Percentiles rank a stretch among this genome's conserved stretches.
Conservation (phyloP, 1,139 yeast genomes). For the Suhomyces bribrorum region DNA sequence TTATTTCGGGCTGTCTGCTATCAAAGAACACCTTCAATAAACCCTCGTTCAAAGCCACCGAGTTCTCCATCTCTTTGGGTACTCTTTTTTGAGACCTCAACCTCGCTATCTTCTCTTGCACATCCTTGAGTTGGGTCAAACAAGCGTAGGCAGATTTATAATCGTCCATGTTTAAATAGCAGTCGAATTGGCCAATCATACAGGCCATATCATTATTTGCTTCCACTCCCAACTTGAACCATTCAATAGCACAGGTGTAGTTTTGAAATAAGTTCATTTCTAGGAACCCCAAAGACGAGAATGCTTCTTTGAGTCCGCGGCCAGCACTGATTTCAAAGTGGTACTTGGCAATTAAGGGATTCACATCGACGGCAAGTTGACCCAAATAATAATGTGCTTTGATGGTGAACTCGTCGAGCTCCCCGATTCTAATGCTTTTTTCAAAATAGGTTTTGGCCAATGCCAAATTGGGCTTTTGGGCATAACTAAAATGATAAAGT, state of each 20-base stretch:
- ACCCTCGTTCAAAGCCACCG: slow-evolving; percentile 27
- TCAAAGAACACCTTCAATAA: slow-evolving; percentile 33
- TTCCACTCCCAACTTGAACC: slow-evolving; percentile 84
- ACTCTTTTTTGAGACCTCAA: slow-evolving; percentile 18
- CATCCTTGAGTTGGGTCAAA: slow-evolving; percentile 26
- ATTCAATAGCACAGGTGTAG: slow-evolving; percentile 60
- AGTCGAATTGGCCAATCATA: slow-evolving; percentile 74
- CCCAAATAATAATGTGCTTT: slow-evolving; percentile 81
- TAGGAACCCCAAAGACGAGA: slow-evolving; percentile 73
- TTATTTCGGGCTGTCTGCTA: slow-evolving; percentile 30
- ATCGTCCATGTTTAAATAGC: slow-evolving; percentile 33
- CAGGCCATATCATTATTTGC: slow-evolving; percentile 59
- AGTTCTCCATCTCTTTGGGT: slow-evolving; percentile 27
- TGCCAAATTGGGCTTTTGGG: slow-evolving; percentile 48
- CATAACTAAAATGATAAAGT: slow-evolving; percentile 50
- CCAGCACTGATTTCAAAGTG: slow-evolving; percentile 78
- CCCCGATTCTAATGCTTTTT: slow-evolving; percentile 59
- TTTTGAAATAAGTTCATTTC: slow-evolving; percentile 70
- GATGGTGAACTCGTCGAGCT: slow-evolving; percentile 53
- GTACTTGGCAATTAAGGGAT: slow-evolving; percentile 60
- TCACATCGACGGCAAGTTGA: slow-evolving; percentile 58
- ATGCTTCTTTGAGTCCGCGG: slow-evolving; percentile 74
- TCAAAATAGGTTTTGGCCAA: slow-evolving; percentile 61
- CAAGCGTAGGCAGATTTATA: slow-evolving; percentile 28
- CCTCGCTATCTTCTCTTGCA: slow-evolving; percentile 26